Conservation (phyloP, 106 monocot genomes). For the Iris macrosiphon region DNA sequence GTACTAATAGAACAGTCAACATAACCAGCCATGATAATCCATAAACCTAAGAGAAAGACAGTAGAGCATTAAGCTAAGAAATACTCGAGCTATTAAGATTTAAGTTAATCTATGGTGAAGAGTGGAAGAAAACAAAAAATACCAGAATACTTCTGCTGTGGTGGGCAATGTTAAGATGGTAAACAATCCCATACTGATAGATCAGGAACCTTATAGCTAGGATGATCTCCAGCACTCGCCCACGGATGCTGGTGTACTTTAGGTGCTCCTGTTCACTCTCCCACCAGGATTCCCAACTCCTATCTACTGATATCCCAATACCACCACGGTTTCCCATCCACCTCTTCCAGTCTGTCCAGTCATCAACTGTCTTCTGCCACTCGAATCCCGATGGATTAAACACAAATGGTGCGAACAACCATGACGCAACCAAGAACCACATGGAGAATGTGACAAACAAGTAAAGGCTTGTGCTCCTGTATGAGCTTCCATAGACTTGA, state of each 20-base stretch:
- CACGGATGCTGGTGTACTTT: conserved; percentile 55
- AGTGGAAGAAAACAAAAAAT: conserved; percentile 2
- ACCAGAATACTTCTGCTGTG: conserved; percentile 74
- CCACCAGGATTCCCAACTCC: conserved; percentile 99
- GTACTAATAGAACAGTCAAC: conserved; percentile 47
- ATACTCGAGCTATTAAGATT: background rate
- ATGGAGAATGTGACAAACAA: conserved; percentile 85
- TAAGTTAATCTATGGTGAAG: background rate
- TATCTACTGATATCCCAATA: conserved; percentile 62
- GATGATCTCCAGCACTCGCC: conserved; percentile 54
- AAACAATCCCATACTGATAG: conserved; percentile 92
- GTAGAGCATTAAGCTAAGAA: conserved; percentile 10
- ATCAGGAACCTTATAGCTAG: conserved; percentile 78
- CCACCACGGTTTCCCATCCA: conserved; percentile 96
- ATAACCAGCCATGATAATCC: conserved; percentile 92
- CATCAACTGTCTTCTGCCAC: conserved; percentile 93
- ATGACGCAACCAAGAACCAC: conserved; percentile 92
- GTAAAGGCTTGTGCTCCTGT: conserved; percentile 60
- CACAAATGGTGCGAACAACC: conserved; percentile 87
- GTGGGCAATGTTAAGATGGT: conserved; percentile 86
- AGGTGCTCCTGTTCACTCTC: conserved; percentile 73
- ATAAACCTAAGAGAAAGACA: conserved; percentile 52
- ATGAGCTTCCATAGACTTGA: conserved; percentile 61
- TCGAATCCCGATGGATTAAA: conserved; percentile 94
- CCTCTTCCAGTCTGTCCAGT: conserved; percentile 91